Percentiles rank a stretch among this genome's conserved stretches.
Conservation (phyloP, 163 green algal species). For the Chloromonas sp. region DNA sequence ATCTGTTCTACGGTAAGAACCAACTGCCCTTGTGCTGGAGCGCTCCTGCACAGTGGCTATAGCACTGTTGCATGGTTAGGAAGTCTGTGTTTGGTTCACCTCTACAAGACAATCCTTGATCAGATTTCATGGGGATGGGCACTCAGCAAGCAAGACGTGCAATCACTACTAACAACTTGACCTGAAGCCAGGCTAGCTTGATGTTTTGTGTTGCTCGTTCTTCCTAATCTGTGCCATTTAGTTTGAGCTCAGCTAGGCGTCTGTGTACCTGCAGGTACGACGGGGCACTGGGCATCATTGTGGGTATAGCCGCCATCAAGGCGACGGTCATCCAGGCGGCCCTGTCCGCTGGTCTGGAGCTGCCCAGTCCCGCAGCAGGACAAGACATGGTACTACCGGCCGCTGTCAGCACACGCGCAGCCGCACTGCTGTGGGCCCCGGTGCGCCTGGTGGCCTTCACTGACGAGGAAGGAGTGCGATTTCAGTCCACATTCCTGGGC, state of each 20-base stretch:
- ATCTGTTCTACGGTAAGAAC: too few relatives aligned
- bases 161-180: too few relatives aligned
- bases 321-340: slow-evolving; percentile 45
- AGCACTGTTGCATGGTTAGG: not conserved
- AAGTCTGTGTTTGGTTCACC: not conserved
- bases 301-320: slow-evolving; percentile 78
- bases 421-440: slow-evolving; percentile 3
- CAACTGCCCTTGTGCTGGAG: too few relatives aligned
- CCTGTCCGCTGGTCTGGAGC: not conserved
- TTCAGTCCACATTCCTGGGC: slow-evolving; percentile 87
- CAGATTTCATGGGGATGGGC: too few relatives aligned
- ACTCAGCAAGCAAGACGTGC: too few relatives aligned
- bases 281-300: slow-evolving; percentile 78
- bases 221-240: too few relatives aligned
- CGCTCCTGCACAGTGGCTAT: not conserved
- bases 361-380: not conserved
- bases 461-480: slow-evolving; percentile 90
- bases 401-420: not conserved
- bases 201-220: too few relatives aligned
- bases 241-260: too few relatives aligned
- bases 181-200: too few relatives aligned
- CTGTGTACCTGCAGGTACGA: slow-evolving; percentile 56
- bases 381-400: not conserved
- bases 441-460: slow-evolving; percentile 82
- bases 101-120: too few relatives aligned